Conservation (phyloP, 352 stramenopile species). For the Blastocystis sp. region DNA sequence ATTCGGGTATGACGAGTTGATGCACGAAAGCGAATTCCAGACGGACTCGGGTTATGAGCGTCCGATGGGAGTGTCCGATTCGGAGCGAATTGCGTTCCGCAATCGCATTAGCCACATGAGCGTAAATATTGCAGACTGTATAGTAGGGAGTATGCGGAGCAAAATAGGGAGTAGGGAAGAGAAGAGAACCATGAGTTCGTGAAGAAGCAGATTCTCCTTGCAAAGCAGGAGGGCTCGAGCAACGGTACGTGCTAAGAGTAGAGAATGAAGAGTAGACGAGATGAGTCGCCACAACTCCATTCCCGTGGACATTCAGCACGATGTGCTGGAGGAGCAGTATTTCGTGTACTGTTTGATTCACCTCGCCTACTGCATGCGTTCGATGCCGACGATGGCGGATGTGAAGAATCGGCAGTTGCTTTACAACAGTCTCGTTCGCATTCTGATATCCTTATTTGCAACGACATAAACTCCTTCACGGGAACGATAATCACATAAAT, state of each 20-base stretch:
- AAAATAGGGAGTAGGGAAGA: neutral
- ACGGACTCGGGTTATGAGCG: neutral
- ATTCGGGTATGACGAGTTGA: conserved; percentile 36
- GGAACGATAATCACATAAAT: neutral
- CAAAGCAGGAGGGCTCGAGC: conserved; percentile 10
- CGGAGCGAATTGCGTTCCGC: neutral
- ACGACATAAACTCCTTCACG: neutral
- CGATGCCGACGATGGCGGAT: neutral
- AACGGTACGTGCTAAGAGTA: neutral
- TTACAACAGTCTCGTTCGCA: neutral
- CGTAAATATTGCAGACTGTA: neutral
- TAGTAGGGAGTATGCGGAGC: neutral
- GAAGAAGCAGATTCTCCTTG: conserved; percentile 30
- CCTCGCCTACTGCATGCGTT: neutral
- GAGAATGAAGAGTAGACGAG: conserved; percentile 14
- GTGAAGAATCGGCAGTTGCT: neutral
- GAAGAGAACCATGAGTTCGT: conserved; percentile 57
- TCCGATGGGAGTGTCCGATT: neutral
- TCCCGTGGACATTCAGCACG: conserved; percentile 26
- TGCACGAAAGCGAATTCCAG: neutral
- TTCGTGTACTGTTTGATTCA: conserved; percentile 52
- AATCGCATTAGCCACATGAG: neutral
- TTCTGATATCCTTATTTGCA: neutral
- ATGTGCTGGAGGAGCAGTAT: conserved; percentile 29
- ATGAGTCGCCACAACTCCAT: conserved; percentile 48